Conservation (phyloP, 306 rosid genomes). For the Delonix regia region DNA sequence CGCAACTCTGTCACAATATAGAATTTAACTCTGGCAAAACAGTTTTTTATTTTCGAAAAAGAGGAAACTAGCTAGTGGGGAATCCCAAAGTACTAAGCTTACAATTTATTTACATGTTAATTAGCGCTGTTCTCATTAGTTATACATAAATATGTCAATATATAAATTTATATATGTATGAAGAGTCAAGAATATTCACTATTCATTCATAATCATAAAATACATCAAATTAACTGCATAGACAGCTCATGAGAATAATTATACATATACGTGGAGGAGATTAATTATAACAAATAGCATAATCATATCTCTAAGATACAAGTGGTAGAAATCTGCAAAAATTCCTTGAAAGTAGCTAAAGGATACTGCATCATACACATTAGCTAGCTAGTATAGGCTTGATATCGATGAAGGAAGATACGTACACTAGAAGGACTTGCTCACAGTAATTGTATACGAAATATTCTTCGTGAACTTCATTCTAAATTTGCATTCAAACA, state of each 20-base stretch:
- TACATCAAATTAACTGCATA: background rate
- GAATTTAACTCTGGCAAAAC: background rate
- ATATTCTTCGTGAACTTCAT: conserved; percentile 39
- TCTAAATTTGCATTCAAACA: conserved; percentile 43
- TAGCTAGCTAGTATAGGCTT: background rate
- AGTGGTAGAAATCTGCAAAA: background rate
- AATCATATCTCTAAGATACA: background rate
- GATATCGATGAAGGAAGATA: background rate
- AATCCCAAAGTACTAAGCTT: too few relatives aligned
- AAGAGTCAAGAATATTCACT: background rate
- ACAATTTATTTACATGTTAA: too few relatives aligned
- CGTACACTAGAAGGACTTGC: conserved; percentile 6
- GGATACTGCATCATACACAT: conserved; percentile 17
- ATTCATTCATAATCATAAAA: background rate
- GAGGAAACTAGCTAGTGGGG: too few relatives aligned
- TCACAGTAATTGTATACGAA: conserved; percentile 2
- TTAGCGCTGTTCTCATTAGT: too few relatives aligned
- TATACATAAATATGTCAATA: too few relatives aligned
- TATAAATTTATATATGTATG: too few relatives aligned
- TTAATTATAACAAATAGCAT: too few relatives aligned
- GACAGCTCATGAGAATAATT: background rate
- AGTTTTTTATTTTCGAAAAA: too few relatives aligned
- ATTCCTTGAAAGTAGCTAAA: background rate
- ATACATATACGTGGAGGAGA: too few relatives aligned
- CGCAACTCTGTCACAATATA: background rate